Evolutionary conservation across 495 filamentous ascomycete species (phyloP), one percentile per base, ranked within the genome.

Genomic region (Hyaloscypha finlandica): DNA sequence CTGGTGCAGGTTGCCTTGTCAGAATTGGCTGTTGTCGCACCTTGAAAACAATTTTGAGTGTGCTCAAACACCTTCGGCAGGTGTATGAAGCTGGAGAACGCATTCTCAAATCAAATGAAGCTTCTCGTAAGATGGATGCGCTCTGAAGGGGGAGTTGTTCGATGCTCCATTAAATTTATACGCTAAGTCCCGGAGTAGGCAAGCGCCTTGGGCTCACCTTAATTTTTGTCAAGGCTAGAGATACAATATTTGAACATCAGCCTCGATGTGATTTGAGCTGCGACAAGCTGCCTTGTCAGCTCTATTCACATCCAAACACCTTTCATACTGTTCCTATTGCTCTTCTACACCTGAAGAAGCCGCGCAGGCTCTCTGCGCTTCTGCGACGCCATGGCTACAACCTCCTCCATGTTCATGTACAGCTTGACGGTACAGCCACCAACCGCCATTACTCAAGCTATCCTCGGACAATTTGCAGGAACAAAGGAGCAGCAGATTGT

Each of bases 321-420:
- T 53, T 35, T 35, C 54, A 53, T 33, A 11, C 30, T 25, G 33
- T 62, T 19, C 11, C 16, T n/a, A 62, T 5, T 32, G 32, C 19
- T n/a, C 22, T 48, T 9, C 37, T 11, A 30, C 9, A 32, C 33
- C 25, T 39, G 16, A 32, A 54, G 31, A 66, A 80, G 81, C 81
- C 78, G 79, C 80, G 80, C 83, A 80, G 81, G 80, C 79, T 79
- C 75, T 74, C 82, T 83, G 83, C 81, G 80, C 78, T 75, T 58
- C 63, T 59, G 65, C 71, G 63, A 59, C 85, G 91, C 71, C 79
- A 99, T 99, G 95, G 93, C 95, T 76, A 94, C 92, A 67, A 97
- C 93, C 53, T 97, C 93, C 71, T 92, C 92, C 74, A 96, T 97
- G 93, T 97, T 97, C 76, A 89, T 98, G 84, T 98, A 98, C 82